phyloP scores from a whole-genome alignment of 2,329 filamentous ascomycete species.

The Colletotrichum sublineola region DNA sequence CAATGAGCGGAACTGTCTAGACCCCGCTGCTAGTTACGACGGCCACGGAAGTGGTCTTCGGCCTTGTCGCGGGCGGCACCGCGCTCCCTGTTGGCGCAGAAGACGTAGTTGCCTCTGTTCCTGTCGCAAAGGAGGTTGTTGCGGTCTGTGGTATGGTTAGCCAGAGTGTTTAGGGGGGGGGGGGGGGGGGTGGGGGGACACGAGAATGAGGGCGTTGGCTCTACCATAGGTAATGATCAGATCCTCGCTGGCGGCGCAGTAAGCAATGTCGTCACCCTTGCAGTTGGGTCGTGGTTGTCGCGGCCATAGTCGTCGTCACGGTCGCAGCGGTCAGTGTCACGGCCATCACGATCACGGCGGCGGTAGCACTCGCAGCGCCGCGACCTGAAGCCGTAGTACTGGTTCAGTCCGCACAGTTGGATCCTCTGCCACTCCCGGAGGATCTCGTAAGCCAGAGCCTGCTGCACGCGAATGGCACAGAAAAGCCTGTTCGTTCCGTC shows the following conservation, averaged over 20 bases:
- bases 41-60: conserved; percentile 29
- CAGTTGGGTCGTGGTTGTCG: conserved; percentile 25
- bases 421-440: conserved; percentile 27
- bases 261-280: conserved; percentile 30
- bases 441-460: conserved; percentile 20
- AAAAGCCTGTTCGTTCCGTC: conserved; percentile 32
- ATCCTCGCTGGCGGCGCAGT: conserved; percentile 28
- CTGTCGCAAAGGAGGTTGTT: conserved; percentile 22
- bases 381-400: conserved; percentile 26
- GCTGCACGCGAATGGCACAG: conserved; percentile 38
- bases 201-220: background rate
- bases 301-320: conserved; percentile 19
- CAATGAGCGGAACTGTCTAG: background rate
- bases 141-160: conserved; percentile 19
- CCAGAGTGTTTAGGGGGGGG: background rate
- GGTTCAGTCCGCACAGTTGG: conserved; percentile 19
- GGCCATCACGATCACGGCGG: conserved; percentile 26
- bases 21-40: background rate
- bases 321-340: conserved; percentile 25
- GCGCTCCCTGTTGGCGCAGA: conserved; percentile 32
- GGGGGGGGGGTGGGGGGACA: background rate
- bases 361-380: conserved; percentile 37
- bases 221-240: conserved; percentile 35
- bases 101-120: conserved; percentile 32
- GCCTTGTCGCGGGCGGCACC: conserved; percentile 35